Percentiles rank a stretch among this genome's conserved stretches.
phyloP scores from a whole-genome alignment of 257 asterid genomes.

The Jacaranda mimosifolia region DNA sequence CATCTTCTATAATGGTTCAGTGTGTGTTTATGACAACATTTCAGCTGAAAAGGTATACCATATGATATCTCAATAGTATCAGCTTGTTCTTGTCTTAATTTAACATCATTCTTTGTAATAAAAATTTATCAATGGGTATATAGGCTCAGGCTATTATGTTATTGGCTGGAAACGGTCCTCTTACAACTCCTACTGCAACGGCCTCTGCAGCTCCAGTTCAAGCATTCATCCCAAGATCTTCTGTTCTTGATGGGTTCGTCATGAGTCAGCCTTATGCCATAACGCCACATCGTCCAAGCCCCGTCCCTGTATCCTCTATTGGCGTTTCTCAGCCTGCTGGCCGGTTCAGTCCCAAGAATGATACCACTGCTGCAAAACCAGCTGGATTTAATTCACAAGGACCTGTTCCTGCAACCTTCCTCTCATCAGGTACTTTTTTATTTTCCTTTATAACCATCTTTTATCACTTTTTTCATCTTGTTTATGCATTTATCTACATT shows the following conservation, averaged over 20 bases:
- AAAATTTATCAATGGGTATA: slow-evolving; percentile 17
- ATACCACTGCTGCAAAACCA: slow-evolving; percentile 42
- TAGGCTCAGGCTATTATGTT: slow-evolving; percentile 97
- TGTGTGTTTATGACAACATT: slow-evolving; percentile 76
- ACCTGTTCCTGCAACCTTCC: slow-evolving; percentile 49
- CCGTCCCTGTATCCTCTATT: slow-evolving; percentile 43
- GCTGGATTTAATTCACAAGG: slow-evolving; percentile 35
- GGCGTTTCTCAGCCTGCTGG: slow-evolving; percentile 46
- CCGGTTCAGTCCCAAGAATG: slow-evolving; percentile 37
- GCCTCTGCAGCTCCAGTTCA: slow-evolving; percentile 54
- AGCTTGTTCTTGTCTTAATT: background rate
- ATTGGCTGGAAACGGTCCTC: slow-evolving; percentile 84
- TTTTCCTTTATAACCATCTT: slow-evolving; percentile 9
- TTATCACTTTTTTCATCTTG: background rate
- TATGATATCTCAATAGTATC: background rate
- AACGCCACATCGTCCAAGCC: slow-evolving; percentile 48
- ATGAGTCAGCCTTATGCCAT: slow-evolving; percentile 48
- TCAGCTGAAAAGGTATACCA: slow-evolving; percentile 84
- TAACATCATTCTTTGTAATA: background rate
- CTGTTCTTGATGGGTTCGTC: slow-evolving; percentile 49
- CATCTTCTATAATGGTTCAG: slow-evolving; percentile 86
- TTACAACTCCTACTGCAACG: slow-evolving; percentile 44
- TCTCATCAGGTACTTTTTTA: slow-evolving; percentile 57
- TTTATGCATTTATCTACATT: background rate
- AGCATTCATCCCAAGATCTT: slow-evolving; percentile 50